Conservation (phyloP, 225 moss, liverwort and hornwort genomes). For the Antitrichia curtipendula region DNA sequence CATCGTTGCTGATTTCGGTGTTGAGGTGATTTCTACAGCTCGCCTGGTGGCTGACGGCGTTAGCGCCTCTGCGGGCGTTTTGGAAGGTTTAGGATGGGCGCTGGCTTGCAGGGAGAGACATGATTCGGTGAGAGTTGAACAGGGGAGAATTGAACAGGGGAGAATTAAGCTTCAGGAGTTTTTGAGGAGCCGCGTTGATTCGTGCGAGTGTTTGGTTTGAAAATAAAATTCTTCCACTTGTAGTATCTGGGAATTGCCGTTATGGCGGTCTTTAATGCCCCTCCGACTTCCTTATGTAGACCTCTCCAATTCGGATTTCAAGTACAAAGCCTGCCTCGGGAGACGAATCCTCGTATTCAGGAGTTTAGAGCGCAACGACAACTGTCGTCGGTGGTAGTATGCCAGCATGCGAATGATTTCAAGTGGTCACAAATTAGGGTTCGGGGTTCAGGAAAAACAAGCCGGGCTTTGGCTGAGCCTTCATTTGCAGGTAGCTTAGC, state of each 20-base stretch:
- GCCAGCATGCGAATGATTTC: background rate
- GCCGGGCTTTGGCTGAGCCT: slow-evolving; percentile 21
- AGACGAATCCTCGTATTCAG: background rate
- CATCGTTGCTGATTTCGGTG: background rate
- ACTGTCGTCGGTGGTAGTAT: background rate
- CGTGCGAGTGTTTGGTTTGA: background rate
- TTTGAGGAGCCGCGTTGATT: background rate
- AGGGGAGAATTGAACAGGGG: background rate
- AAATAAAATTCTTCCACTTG: background rate
- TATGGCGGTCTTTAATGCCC: slow-evolving; percentile 10
- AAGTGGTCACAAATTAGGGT: slow-evolving; percentile 1
- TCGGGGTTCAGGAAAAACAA: slow-evolving; percentile 12
- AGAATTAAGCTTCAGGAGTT: background rate
- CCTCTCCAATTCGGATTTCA: background rate
- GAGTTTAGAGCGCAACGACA: background rate
- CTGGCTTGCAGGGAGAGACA: background rate
- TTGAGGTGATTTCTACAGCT: background rate
- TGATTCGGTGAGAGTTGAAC: background rate
- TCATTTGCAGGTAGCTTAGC: background rate
- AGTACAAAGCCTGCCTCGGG: background rate
- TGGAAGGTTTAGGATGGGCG: background rate
- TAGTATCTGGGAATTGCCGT: background rate
- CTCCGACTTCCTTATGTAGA: slow-evolving; percentile 1
- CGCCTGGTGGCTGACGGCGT: background rate
- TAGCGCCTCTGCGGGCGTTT: background rate